phyloP scores from a whole-genome alignment of 169 alveolate genomes.

The Blepharisma undulans region DNA sequence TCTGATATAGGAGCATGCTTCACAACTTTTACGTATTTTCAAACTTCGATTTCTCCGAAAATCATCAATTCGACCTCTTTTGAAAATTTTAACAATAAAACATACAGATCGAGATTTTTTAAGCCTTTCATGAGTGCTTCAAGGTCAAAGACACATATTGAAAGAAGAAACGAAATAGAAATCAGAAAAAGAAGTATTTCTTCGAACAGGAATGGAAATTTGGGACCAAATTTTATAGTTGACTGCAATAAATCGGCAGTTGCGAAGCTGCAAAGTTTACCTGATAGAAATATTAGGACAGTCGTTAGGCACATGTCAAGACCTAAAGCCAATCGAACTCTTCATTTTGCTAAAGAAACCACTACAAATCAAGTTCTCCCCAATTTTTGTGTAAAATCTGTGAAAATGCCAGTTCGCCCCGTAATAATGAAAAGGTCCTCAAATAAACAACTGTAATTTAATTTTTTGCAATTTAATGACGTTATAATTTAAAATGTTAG shows the following conservation, averaged over 20 bases:
- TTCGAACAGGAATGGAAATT: not conserved
- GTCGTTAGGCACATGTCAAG: not conserved
- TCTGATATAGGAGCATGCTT: not conserved
- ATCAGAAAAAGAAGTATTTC: not conserved
- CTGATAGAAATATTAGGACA: not conserved
- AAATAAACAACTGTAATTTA: not conserved
- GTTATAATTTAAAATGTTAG: not conserved
- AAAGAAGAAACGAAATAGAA: not conserved
- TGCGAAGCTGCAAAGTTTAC: not conserved
- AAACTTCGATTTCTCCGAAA: not conserved
- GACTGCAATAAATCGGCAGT: not conserved
- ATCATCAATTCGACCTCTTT: not conserved
- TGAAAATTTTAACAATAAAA: not conserved
- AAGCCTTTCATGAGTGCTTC: not conserved
- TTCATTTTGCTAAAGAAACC: not conserved
- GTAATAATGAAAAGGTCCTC: not conserved
- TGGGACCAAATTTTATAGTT: not conserved
- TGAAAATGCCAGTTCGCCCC: not conserved
- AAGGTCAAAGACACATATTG: not conserved
- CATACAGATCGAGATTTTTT: not conserved
- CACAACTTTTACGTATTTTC: not conserved
- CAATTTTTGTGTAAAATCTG: not conserved
- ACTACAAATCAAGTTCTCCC: not conserved
- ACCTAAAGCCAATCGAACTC: not conserved
- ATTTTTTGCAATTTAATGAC: not conserved